Evolutionary conservation across 495 filamentous ascomycete genomes (phyloP).

Genomic region (Penicillium cinerascens): DNA sequence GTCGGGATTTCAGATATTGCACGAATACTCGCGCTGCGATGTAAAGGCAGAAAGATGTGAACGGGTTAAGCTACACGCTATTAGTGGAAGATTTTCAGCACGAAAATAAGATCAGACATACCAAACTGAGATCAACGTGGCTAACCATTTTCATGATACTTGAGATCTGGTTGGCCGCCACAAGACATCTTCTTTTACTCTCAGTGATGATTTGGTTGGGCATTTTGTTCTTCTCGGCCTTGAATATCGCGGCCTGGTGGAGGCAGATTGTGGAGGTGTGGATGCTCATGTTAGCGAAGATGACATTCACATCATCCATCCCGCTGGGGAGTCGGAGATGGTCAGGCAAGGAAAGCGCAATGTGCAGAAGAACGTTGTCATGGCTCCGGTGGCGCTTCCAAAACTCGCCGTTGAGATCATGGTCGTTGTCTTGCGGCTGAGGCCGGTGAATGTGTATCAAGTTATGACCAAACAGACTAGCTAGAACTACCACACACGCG

Average conservation of each 20-base stretch:
- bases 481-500: slow-evolving; percentile 77
- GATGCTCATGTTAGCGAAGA: slow-evolving; percentile 95
- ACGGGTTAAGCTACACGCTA: slow-evolving; percentile 79
- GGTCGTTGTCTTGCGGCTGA: slow-evolving; percentile 72
- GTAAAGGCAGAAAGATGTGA: slow-evolving; percentile 93
- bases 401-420: slow-evolving; percentile 90
- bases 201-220: slow-evolving; percentile 74
- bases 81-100: slow-evolving; percentile 19
- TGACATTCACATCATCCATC: slow-evolving; percentile 74
- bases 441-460: slow-evolving; percentile 91
- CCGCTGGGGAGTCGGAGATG: slow-evolving; percentile 77
- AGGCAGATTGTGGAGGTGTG: slow-evolving; percentile 96
- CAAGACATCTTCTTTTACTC: slow-evolving; percentile 89
- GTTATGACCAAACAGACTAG: slow-evolving; percentile 90
- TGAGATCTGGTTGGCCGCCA: slow-evolving; percentile 91
- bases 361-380: slow-evolving; percentile 87
- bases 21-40: slow-evolving; percentile 93
- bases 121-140: slow-evolving; percentile 78
- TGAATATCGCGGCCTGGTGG: slow-evolving; percentile 97
- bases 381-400: slow-evolving; percentile 90
- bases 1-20: slow-evolving; percentile 85
- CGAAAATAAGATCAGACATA: slow-evolving; percentile 45
- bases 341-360: slow-evolving; percentile 76
- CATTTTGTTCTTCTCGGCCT: slow-evolving; percentile 85
- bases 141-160: slow-evolving; percentile 94